Evolutionary conservation across 805 yeast genomes (phyloP), one percentile per base, ranked within the genome.

Genomic region (Tetrapisispora iriomotensis): DNA sequence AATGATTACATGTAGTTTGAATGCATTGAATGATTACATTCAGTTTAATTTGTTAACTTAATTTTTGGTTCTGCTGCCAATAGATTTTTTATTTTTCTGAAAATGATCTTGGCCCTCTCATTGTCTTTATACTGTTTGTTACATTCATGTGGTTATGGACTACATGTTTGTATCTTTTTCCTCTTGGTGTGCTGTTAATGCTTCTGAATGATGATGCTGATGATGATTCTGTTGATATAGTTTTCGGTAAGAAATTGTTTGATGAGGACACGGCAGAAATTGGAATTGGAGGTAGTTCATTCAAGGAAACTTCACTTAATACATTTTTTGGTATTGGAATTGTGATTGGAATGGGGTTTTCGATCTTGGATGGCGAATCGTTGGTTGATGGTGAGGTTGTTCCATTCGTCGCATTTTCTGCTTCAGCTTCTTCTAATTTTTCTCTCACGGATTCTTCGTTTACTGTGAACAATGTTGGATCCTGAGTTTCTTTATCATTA

Each of bases 121-220:
- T 36, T 2, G 42, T 31, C 1, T 39, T 42, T 2, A 49, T 44
- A 29, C 50, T 46, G n/a, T 38, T 39, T 1, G 50, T 37, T n/a
- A 50, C 44, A 24, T 46, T 51, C 36, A 50, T 34, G 38, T 50
- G 54, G 26, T 50, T 46, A 29, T 50, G 54, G 3, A 45, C 29
- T 2, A 37, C 41, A 10, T 29, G 36, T 30, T 43, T 48, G 30
- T 41, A 43, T 34, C 37, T 49, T 13, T 28, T 27, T 19, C 17
- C 21, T 14, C 29, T 38, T 22, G 38, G 20, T 14, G 43, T 28
- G 25, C 42, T 40, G 6, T 31, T 27, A 19, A 31, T 23, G 34
- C 53, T 47, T 25, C 43, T 41, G n/a, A 44, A 39, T 8, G 55
- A 48, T 13, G 46, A 42, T n/a, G 45, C 33, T 10, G 53, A 44